A percentile compares a stretch with the other conserved stretches of the same genome.
These are phyloP conservation scores for Conidiobolus incongruus DNA, from an alignment of 371 early-diverging fungal genomes.

Conservation along the genomic window DNA sequence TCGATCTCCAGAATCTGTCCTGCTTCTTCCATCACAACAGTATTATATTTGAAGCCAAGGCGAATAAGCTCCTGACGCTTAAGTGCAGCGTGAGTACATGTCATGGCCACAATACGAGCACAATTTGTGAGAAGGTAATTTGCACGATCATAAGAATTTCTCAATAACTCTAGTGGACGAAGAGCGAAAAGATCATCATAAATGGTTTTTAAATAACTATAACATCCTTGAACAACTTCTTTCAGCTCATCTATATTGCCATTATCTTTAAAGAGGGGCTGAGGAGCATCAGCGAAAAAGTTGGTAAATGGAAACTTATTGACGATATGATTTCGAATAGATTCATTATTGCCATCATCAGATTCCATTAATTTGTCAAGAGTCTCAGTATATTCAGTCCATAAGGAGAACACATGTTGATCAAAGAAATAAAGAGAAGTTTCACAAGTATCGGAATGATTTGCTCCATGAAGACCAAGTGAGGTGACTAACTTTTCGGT, in stretches of 20 bases:
- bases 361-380: slow-evolving; percentile 4
- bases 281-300: slow-evolving; percentile 53
- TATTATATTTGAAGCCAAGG: slow-evolving; percentile 83
- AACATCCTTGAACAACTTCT: slow-evolving; percentile 55
- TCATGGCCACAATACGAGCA: slow-evolving; percentile 90
- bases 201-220: slow-evolving; percentile 42
- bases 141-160: slow-evolving; percentile 50
- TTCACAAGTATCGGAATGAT: slow-evolving; percentile 79
- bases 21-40: slow-evolving; percentile 92
- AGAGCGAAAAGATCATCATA: slow-evolving; percentile 53
- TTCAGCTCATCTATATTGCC: too few species aligned
- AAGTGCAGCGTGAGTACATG: slow-evolving; percentile 85
- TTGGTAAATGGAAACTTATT: slow-evolving; percentile 52
- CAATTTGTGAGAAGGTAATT: slow-evolving; percentile 84
- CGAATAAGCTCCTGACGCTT: slow-evolving; percentile 56
- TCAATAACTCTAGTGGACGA: slow-evolving; percentile 79
- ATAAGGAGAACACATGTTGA: slow-evolving; percentile 43
- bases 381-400: slow-evolving; percentile 38
- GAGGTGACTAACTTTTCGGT: slow-evolving; percentile 54
- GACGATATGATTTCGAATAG: slow-evolving; percentile 12
- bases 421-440: slow-evolving; percentile 74
- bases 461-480: slow-evolving; percentile 46
- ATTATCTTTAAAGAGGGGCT: slow-evolving; percentile 38
- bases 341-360: slow-evolving; percentile 4
- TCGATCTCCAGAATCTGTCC: slow-evolving; percentile 94